Percentiles rank a stretch among this genome's conserved stretches.
Evolutionary conservation across 169 alveolate species (phyloP).

Genomic region (Besnoitia besnoiti): DNA sequence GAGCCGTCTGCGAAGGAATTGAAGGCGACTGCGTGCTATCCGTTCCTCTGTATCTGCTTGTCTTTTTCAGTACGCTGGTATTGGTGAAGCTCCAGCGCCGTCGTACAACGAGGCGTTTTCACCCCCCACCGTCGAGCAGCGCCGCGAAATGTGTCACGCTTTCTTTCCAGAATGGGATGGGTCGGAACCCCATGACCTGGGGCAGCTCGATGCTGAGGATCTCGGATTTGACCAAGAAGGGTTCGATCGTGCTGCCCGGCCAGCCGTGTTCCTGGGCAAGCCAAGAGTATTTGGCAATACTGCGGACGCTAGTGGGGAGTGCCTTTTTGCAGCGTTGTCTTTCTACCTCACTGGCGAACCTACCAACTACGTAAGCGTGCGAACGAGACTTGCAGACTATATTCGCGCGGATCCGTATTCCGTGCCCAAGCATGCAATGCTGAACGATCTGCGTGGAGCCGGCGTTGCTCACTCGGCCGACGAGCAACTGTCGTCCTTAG

Average conservation of each 20-base stretch:
- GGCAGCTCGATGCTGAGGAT: not conserved
- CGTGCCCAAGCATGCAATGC: not conserved
- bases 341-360: not conserved
- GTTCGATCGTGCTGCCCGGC: not conserved
- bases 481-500: not conserved
- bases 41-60: not conserved
- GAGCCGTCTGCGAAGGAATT: too few relatives aligned
- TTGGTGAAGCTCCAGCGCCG: not conserved
- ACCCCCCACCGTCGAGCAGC: not conserved
- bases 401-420: not conserved
- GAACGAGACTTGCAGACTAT: not conserved
- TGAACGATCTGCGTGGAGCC: not conserved
- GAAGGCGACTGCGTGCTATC: too few relatives aligned
- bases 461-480: not conserved
- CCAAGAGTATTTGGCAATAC: not conserved
- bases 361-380: not conserved
- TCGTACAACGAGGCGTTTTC: not conserved
- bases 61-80: not conserved
- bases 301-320: not conserved
- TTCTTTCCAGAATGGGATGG: conserved; percentile 16
- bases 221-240: not conserved
- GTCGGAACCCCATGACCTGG: not conserved
- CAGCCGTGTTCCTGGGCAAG: not conserved
- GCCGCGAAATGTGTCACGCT: not conserved
- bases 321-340: not conserved